Base-by-base conservation (phyloP, 2,329 filamentous ascomycete species). In the Lasiodiplodia sp. region DNA sequence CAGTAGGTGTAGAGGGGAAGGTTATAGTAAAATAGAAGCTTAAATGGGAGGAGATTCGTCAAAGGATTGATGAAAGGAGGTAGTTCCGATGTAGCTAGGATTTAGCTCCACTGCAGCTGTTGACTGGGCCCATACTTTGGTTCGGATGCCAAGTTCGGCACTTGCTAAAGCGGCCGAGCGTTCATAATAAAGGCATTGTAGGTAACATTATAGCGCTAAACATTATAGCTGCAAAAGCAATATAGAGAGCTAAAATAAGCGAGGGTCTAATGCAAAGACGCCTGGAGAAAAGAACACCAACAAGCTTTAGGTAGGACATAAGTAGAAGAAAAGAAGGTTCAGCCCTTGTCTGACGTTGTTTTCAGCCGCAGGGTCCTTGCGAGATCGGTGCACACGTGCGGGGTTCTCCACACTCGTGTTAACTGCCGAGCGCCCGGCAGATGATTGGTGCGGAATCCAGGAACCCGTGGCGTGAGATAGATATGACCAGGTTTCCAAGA, bases 71-170 rank as follows among this genome's bases (percentile, higher is more conserved):
- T 10, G 44, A 47, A 47, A 11, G 44, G n/a, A 47, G 44, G 44
- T 18, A 40, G 40, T 31, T 62, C 37, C 47, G 38, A 23, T 23
- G 23, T 12, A 23, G 23, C 14, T n/a, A 10, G 14, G 58, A 23
- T 28, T 21, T 25, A 37, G 40, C 11, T 21, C 25, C 25, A 49
- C 58, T 10, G 16, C 40, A 14, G 37, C 23, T 51, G 31, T 14
- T 47, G 25, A 25, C 28, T 63, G 44, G 25, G 28, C 40, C 49
- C 40, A 37, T 63, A 18, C 49, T 51, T 31, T 7, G n/a, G 14
- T 23, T 63, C 58, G 58, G 58, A 37, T 47, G 44, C 25, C 31
- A n/a, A 49, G n/a, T 4, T 63, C 58, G 58, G 58, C 58, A 63
- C 25, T 47, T 63, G 25, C 14, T 7, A 63, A 34, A 51, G 37